Base-by-base conservation (phyloP, 257 asterid species). In the Parsonsia alboflavescens region DNA sequence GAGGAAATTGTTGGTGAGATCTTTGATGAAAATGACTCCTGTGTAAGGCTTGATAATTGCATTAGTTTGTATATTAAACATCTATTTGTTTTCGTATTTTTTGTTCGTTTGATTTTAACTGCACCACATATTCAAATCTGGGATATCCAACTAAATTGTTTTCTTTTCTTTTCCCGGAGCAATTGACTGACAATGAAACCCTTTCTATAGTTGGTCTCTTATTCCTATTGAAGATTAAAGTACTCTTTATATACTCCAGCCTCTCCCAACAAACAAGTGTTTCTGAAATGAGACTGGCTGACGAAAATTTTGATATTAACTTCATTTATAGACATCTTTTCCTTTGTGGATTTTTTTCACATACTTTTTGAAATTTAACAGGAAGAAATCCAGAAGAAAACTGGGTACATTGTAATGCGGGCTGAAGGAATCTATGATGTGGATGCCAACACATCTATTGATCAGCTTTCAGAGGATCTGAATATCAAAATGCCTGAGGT, bases 1-100 rank as follows among this genome's bases (percentile, higher is more conserved):
- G 99, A 92, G 83, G 99, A 95, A 85, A 95, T 95, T 78, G 99
- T 95, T 82, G 99, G 99, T 80, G 99, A 95, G 84, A 92, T 95
- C 76, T 92, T 92, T 79, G 99, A 95, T 21, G 99, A 95, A 88
- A 92, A 95, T 71, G 99, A 95, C 82, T 95, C 99, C 15, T 92
- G 89, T 84, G 99, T 92, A 88, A 84, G 93, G 44, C 72, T 75
- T 66, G 19, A 62, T 76, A 45, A 52, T 54, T 54, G 61, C 6
- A 26, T 24, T 48, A 24, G 42, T 71, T 78, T 71, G 64, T 49
- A 17, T 30, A n/a, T 70, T 16, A 28, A 10, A 48, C 44, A 39
- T 56, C 7, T 21, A 10, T 63, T 46, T 72, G 36, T 44, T 75
- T 52, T 17, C 49, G 39, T 24, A 7, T 1, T 39, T 30, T 52